Conservation (phyloP, 176 grass and related monocot species). For the Bolboschoenus planiculmis region DNA sequence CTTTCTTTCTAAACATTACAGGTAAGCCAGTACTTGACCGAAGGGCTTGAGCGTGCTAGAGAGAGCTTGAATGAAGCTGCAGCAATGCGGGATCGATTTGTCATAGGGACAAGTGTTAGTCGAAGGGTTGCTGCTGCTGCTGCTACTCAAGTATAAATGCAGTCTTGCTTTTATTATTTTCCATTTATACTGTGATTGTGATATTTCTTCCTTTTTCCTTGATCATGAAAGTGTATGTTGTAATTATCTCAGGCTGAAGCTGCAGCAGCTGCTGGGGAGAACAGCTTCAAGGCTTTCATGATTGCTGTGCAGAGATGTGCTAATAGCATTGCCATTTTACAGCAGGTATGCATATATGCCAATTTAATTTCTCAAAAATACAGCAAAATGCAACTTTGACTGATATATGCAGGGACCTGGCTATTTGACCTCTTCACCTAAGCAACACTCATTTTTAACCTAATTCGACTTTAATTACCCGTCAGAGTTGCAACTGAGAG, state of each 20-base stretch:
- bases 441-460: neutral
- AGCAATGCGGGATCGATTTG: slow-evolving; percentile 59
- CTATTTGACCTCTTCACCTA: neutral
- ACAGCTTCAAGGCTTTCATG: slow-evolving; percentile 94
- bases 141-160: slow-evolving; percentile 66
- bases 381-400: neutral
- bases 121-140: slow-evolving; percentile 83
- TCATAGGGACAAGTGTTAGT: slow-evolving; percentile 91
- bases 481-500: neutral
- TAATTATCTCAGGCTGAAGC: slow-evolving; percentile 57
- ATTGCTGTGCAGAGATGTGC: slow-evolving; percentile 91
- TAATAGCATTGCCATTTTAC: slow-evolving; percentile 91
- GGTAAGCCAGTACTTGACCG: slow-evolving; percentile 94
- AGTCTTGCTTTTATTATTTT: slow-evolving; percentile 12
- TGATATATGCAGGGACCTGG: neutral
- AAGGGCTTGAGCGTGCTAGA: slow-evolving; percentile 84
- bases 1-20: slow-evolving; percentile 27
- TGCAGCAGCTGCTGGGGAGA: slow-evolving; percentile 78
- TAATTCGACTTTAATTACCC: neutral
- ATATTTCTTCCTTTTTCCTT: neutral
- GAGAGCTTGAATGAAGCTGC: slow-evolving; percentile 90
- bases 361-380: neutral
- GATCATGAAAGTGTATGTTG: neutral
- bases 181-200: neutral
- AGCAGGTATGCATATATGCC: slow-evolving; percentile 56